phyloP scores from a whole-genome alignment of 2,329 filamentous ascomycete genomes.

The Coniochaeta ligniaria region DNA sequence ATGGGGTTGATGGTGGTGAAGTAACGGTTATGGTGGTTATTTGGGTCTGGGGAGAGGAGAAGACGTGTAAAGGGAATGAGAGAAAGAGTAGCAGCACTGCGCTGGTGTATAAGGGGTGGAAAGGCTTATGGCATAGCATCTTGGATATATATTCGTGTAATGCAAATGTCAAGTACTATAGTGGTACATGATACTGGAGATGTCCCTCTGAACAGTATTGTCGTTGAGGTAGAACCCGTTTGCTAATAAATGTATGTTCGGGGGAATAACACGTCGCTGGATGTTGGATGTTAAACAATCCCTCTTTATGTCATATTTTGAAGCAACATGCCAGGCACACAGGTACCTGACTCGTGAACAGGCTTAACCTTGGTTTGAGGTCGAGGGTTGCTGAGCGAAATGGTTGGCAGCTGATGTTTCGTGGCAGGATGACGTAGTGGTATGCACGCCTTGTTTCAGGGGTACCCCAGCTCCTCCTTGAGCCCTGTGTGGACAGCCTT shows the following conservation, averaged over 20 bases:
- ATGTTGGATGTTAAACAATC: background rate
- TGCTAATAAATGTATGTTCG: background rate
- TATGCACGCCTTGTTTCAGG: background rate
- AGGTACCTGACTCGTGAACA: background rate
- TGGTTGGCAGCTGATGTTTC: background rate
- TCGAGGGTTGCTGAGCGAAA: background rate
- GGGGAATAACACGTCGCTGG: background rate
- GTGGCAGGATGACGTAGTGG: background rate
- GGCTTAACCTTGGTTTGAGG: background rate
- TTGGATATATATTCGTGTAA: background rate
- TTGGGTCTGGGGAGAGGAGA: background rate
- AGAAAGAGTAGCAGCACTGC: background rate
- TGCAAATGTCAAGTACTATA: background rate
- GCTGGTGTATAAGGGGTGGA: background rate
- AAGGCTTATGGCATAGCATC: background rate
- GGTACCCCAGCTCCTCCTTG: background rate
- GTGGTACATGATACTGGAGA: too few species aligned
- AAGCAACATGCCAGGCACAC: background rate
- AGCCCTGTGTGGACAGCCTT: background rate
- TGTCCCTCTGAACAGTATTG: too few species aligned
- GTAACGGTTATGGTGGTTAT: conserved; percentile 22
- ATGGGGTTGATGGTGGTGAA: conserved; percentile 22
- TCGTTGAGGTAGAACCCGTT: background rate
- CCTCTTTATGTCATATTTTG: background rate
- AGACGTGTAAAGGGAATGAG: background rate